Evolutionary conservation across 371 early-diverging fungal genomes (phyloP), one percentile per base, ranked within the genome.

Genomic region (Funneliformis caledonium): DNA sequence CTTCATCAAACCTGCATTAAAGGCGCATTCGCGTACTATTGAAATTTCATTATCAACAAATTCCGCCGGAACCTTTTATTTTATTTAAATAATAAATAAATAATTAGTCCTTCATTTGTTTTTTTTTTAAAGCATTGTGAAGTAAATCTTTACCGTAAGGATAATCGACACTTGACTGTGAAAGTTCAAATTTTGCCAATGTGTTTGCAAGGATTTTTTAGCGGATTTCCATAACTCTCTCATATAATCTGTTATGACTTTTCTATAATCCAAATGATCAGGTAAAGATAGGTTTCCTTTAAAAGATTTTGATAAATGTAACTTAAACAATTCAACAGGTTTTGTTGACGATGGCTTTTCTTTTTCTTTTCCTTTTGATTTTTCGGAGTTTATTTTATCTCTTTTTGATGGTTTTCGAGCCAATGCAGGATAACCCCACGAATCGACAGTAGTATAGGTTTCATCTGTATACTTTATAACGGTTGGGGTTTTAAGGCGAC

Each of bases 131-230:
- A 85, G 3, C 14, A 69, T n/a, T 19, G 85, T 83, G 86, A 88
- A 90, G 86, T 87, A 59, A 3, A 45, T 72, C 4, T 60, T 70
- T 42, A 89, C 89, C 4, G 90, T 89, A 61, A 89, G 31, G 2
- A 78, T 68, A 31, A 67, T 31, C 4, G 11, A 12, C 19, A 78
- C 68, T 0, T 78, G 33, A 4, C 26, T 65, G 31, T 50, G 26
- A 19, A 78, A 78, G 19, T 78, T 33, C 2, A 78, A 0, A 48
- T 52, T 67, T 4, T 8, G 45, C 78, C 78, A 78, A 31, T 52
- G 45, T 3, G 2, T 42, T 31, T 78, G n/a, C 4, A 67, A 4
- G 9, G 8, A 52, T 16, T 67, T 52, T 50, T 78, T 78, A 19
- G 67, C 1, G 12, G 48, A 9, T 26, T 67, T 31, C 19, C 67